Evolutionary conservation across 2,329 filamentous ascomycete genomes (phyloP).

Genomic region (Alternaria atra): DNA sequence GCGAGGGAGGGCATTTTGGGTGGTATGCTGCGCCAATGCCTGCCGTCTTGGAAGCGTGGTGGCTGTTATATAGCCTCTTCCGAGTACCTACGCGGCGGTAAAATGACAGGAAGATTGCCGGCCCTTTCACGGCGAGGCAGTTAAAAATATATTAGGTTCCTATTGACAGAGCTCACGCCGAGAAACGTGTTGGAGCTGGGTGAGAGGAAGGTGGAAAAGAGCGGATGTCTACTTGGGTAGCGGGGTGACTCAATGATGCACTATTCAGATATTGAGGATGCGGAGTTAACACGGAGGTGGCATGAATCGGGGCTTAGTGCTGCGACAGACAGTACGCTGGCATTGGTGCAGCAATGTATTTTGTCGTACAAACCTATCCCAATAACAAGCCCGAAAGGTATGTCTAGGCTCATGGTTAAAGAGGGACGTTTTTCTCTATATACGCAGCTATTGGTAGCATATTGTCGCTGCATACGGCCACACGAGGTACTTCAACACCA

Average conservation of each 20-base stretch:
- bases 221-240: neutral
- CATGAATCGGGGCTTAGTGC: slow-evolving; percentile 3
- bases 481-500: too few species aligned
- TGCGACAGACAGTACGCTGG: neutral
- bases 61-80: slow-evolving; percentile 2
- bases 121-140: slow-evolving; percentile 6
- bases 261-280: slow-evolving; percentile 18
- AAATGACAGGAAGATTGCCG: neutral
- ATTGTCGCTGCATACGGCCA: too few species aligned
- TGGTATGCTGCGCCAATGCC: neutral
- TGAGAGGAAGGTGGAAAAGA: neutral
- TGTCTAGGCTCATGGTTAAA: neutral
- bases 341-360: too few species aligned
- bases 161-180: neutral
- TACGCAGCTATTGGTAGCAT: too few species aligned
- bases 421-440: too few species aligned
- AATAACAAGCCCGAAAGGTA: neutral
- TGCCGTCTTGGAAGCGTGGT: neutral
- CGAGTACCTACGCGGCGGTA: neutral
- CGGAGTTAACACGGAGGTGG: slow-evolving; percentile 26
- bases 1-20: slow-evolving; percentile 56
- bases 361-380: too few species aligned
- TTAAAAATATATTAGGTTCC: neutral
- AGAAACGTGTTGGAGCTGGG: neutral
- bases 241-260: slow-evolving; percentile 28